These are phyloP conservation scores for Anisogramma anomala DNA, from an alignment of 2,329 filamentous ascomycete genomes.

Conservation along the genomic window DNA sequence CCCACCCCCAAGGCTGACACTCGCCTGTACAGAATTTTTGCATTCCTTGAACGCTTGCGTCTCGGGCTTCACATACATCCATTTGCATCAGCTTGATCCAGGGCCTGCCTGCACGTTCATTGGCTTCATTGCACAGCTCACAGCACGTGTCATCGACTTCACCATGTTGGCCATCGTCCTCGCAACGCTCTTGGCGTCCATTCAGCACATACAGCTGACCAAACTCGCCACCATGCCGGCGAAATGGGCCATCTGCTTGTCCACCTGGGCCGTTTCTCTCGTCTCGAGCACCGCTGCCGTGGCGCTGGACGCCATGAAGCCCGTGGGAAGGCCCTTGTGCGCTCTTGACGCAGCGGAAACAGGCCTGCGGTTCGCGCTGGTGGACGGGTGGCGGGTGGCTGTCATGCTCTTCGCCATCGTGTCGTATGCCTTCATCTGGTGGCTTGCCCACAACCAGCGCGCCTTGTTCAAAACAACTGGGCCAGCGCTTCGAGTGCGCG, in stretches of 20 bases:
- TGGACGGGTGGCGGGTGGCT: constrained; percentile 33
- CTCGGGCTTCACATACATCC: constrained; percentile 27
- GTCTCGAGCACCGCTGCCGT: constrained; percentile 25
- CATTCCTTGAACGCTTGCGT: constrained; percentile 32
- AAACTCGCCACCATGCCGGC: constrained; percentile 18
- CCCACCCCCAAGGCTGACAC: neutral
- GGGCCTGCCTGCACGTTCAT: constrained; percentile 29
- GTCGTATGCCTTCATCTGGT: constrained; percentile 34
- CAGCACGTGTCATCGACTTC: constrained; percentile 32
- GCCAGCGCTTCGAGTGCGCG: no score
- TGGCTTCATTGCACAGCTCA: constrained; percentile 33
- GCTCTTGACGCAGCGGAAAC: constrained; percentile 28
- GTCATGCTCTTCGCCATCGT: constrained; percentile 29
- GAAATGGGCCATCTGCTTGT: constrained; percentile 25
- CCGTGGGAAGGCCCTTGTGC: constrained; percentile 32
- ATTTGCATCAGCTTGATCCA: constrained; percentile 18
- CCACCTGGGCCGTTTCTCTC: constrained; percentile 29
- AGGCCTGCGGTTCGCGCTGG: constrained; percentile 31
- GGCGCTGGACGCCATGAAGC: constrained; percentile 21
- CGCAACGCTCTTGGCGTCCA: constrained; percentile 16
- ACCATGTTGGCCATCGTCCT: constrained; percentile 34
- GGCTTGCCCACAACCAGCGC: constrained; percentile 19
- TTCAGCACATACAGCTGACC: constrained; percentile 23
- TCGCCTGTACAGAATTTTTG: constrained; percentile 24
- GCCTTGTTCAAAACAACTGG: neutral